A percentile compares a stretch with the other conserved stretches of the same genome.
Conservation (phyloP, 106 monocot genomes). For the Agapanthus africanus region DNA sequence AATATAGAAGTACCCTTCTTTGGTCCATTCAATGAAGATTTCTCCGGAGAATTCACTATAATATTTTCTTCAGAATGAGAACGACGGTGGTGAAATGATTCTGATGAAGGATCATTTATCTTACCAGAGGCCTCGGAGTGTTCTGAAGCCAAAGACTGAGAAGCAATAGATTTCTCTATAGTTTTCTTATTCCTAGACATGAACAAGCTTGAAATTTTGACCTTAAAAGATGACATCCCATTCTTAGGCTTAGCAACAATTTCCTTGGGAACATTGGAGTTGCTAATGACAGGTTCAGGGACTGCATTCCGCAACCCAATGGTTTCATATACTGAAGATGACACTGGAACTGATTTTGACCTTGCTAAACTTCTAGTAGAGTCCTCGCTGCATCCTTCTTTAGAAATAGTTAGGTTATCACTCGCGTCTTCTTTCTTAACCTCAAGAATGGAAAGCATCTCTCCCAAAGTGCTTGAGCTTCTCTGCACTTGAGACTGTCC, state of each 20-base stretch:
- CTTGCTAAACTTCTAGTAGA: constrained; percentile 19
- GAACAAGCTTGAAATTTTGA: constrained; percentile 51
- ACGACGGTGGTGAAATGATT: not conserved
- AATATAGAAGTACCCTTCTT: constrained; percentile 8
- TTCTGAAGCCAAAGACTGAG: constrained; percentile 7
- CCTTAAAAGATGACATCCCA: constrained; percentile 52
- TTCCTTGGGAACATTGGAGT: constrained; percentile 17
- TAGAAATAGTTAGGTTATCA: constrained; percentile 3
- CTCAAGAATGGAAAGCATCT: constrained; percentile 44
- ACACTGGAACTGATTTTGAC: constrained; percentile 40
- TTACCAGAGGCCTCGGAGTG: constrained; percentile 1
- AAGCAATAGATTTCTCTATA: constrained; percentile 13
- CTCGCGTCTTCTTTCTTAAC: constrained; percentile 15
- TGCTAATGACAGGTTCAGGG: constrained; percentile 6
- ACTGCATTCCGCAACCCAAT: constrained; percentile 5
- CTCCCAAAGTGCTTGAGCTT: constrained; percentile 49
- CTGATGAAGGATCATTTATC: constrained; percentile 5
- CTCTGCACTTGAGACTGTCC: constrained; percentile 21
- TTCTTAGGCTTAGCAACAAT: constrained; percentile 28
- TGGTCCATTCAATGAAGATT: constrained; percentile 8
- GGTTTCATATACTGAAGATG: constrained; percentile 21
- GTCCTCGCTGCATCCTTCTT: constrained; percentile 6
- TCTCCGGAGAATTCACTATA: not conserved
- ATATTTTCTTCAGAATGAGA: constrained; percentile 6
- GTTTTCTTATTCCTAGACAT: constrained; percentile 34